Conservation (phyloP, 768 basidiomycete species). For the Arthromyces matolae region DNA sequence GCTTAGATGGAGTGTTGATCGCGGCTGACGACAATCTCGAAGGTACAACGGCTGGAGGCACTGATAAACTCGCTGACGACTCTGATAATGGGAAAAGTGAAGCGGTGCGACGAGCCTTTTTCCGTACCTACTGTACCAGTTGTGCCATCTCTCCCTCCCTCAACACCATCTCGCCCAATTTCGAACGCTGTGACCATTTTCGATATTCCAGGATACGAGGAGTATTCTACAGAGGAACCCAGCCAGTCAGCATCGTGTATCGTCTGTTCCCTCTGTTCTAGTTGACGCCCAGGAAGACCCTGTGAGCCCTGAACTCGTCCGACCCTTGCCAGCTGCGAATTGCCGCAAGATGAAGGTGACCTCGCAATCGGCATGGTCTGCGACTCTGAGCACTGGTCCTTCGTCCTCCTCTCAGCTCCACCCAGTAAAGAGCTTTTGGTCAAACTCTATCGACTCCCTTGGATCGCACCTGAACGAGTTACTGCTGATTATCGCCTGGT, state of each 20-base stretch:
- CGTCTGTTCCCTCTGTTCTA: too few relatives aligned
- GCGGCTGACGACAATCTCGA: neutral
- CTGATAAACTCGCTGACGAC: conserved; percentile 22
- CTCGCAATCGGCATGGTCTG: too few relatives aligned
- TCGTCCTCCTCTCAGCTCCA: too few relatives aligned
- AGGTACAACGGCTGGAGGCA: conserved; percentile 1
- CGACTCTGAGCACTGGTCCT: too few relatives aligned
- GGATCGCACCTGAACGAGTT: too few relatives aligned
- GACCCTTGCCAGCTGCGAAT: too few relatives aligned
- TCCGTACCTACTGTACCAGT: conserved; percentile 16
- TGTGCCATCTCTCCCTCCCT: conserved; percentile 5
- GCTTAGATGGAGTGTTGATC: conserved; percentile 2
- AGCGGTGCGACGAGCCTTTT: conserved; percentile 12
- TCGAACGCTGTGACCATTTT: conserved; percentile 17
- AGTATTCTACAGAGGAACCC: conserved; percentile 2
- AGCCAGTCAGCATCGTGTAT: conserved; percentile 7
- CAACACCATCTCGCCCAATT: conserved; percentile 3
- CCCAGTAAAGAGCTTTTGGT: too few relatives aligned
- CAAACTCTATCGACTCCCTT: too few relatives aligned
- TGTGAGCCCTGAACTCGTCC: too few relatives aligned
- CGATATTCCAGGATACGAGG: conserved; percentile 15
- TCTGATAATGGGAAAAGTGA: conserved; percentile 32
- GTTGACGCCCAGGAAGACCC: too few relatives aligned
- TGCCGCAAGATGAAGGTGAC: too few relatives aligned
- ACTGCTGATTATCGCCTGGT: too few relatives aligned